Conservation (phyloP, 1,284 basidiomycete genomes). For the Hemileia vastatrix region DNA sequence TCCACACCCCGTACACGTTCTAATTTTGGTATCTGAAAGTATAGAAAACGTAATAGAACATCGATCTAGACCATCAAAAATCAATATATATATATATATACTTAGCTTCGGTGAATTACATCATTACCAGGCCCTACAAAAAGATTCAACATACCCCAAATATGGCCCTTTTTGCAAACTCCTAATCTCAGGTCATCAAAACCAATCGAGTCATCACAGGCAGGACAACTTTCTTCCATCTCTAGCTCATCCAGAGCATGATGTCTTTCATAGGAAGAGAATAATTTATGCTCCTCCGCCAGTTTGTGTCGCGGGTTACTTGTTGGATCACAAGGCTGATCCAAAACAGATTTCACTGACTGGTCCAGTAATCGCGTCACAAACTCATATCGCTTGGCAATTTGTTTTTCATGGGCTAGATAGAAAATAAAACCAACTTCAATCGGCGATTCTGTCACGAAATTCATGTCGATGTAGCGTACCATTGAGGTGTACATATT, state of each 20-base stretch:
- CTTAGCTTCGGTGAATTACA: neutral
- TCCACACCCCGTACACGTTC: conserved; percentile 8
- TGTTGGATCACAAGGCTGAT: conserved; percentile 10
- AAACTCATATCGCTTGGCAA: neutral
- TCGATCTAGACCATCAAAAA: neutral
- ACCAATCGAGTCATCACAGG: neutral
- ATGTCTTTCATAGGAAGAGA: neutral
- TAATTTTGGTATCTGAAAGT: conserved; percentile 1
- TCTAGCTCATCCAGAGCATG: too few relatives aligned
- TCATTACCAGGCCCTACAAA: neutral
- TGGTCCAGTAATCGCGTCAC: neutral
- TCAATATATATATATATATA: neutral
- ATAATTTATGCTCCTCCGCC: conserved; percentile 6
- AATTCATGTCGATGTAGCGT: too few relatives aligned
- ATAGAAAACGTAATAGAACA: conserved; percentile 15
- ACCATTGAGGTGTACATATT: too few relatives aligned
- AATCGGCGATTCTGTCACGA: too few relatives aligned
- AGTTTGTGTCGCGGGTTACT: conserved; percentile 4
- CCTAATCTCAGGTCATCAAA: conserved; percentile 11
- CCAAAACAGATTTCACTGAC: neutral
- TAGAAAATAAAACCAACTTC: neutral
- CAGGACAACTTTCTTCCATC: conserved; percentile 7
- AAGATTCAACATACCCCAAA: conserved; percentile 5
- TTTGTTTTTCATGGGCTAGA: neutral
- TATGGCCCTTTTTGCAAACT: conserved; percentile 6